A percentile compares a stretch with the other conserved stretches of the same genome.
Evolutionary conservation across 495 filamentous ascomycete species (phyloP).

Genomic region (Tuber indicum): DNA sequence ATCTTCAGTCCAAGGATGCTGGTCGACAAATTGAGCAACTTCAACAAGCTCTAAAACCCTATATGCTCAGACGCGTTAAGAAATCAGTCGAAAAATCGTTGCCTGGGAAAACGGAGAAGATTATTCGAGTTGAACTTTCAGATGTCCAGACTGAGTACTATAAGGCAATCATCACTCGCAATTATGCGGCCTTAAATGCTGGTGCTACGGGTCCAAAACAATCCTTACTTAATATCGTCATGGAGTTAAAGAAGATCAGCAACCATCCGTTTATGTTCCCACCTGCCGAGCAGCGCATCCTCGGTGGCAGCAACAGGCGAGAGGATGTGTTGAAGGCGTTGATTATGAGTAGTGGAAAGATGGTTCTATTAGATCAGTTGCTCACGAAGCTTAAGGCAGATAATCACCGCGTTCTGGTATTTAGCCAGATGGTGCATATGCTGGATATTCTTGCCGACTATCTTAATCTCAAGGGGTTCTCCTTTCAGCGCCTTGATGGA

Average conservation of each 20-base stretch:
- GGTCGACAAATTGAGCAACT: conserved; percentile 53
- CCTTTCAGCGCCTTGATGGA: conserved; percentile 89
- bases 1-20: conserved; percentile 63
- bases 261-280: conserved; percentile 98
- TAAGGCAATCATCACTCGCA: conserved; percentile 94
- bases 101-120: conserved; percentile 95
- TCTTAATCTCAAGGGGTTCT: conserved; percentile 76
- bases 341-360: conserved; percentile 95
- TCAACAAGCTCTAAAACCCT: conserved; percentile 56
- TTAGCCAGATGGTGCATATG: conserved; percentile 99
- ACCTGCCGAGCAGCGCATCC: conserved; percentile 78
- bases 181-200: conserved; percentile 89
- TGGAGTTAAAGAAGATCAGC: conserved; percentile 98
- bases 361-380: conserved; percentile 95
- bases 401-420: conserved; percentile 91
- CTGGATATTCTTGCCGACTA: conserved; percentile 94
- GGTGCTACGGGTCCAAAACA: conserved; percentile 83
- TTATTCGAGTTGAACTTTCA: conserved; percentile 91
- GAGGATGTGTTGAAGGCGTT: conserved; percentile 84
- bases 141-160: conserved; percentile 97
- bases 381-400: conserved; percentile 85
- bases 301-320: conserved; percentile 65
- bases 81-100: conserved; percentile 93
- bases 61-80: conserved; percentile 94
- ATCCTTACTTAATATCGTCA: conserved; percentile 96